These are phyloP conservation scores for Phytophthora fragariae DNA, from an alignment of 352 stramenopile genomes.

Conservation along the genomic window DNA sequence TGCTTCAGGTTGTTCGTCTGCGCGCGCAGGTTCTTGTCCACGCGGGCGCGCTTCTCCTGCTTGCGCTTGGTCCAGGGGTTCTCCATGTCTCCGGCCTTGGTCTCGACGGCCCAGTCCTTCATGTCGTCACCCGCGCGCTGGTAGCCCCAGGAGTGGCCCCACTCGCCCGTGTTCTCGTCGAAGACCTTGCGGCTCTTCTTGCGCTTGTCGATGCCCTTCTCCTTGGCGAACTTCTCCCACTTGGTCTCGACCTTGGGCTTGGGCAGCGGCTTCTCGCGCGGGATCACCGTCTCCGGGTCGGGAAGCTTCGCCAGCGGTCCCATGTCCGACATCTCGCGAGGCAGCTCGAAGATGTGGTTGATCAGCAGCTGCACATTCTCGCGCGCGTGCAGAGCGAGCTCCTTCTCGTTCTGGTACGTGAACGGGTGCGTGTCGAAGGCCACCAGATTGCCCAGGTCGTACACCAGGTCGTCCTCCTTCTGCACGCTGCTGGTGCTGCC, in stretches of 20 bases:
- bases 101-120: conserved; percentile 95
- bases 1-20: conserved; percentile 83
- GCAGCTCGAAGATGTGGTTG: conserved; percentile 92
- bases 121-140: conserved; percentile 87
- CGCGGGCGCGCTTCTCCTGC: conserved; percentile 91
- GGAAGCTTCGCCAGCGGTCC: conserved; percentile 90
- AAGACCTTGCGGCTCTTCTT: conserved; percentile 98
- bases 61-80: conserved; percentile 96
- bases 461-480: conserved; percentile 87
- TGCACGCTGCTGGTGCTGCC: conserved; percentile 69
- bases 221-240: conserved; percentile 99
- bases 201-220: conserved; percentile 97
- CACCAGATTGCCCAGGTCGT: conserved; percentile 91
- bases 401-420: conserved; percentile 84
- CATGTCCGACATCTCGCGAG: conserved; percentile 93
- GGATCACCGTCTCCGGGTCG: conserved; percentile 67
- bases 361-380: conserved; percentile 96
- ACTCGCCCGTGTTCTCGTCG: conserved; percentile 95
- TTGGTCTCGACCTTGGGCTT: conserved; percentile 97
- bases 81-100: conserved; percentile 92
- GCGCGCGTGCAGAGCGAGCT: conserved; percentile 89
- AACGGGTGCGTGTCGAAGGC: conserved; percentile 92
- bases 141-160: conserved; percentile 94
- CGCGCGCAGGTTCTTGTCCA: conserved; percentile 94
- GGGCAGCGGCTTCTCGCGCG: conserved; percentile 90